These are phyloP conservation scores for Mycena epipterygia DNA, from an alignment of 768 basidiomycete species.

Conservation along the genomic window DNA sequence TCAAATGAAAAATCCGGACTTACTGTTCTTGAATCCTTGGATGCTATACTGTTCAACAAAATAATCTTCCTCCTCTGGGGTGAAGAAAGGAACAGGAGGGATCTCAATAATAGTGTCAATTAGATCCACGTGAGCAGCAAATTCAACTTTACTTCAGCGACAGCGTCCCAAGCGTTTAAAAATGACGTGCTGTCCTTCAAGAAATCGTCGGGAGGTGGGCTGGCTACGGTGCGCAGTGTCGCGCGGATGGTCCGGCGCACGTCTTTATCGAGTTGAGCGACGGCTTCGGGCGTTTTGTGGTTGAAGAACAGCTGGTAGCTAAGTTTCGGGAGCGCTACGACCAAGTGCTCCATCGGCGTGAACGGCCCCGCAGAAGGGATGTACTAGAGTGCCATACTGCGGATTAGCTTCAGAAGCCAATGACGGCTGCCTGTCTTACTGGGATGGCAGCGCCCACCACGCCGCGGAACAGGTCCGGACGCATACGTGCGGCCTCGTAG, in stretches of 20 bases:
- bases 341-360: conserved; percentile 58
- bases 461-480: conserved; percentile 74
- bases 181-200: conserved; percentile 64
- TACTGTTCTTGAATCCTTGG: conserved; percentile 75
- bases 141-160: conserved; percentile 53
- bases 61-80: conserved; percentile 75
- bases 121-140: background rate
- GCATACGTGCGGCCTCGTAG: conserved; percentile 75
- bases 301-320: conserved; percentile 78
- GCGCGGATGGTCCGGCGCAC: conserved; percentile 70
- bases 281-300: conserved; percentile 59
- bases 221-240: conserved; percentile 64
- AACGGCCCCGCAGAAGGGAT: conserved; percentile 66
- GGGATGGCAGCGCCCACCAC: conserved; percentile 74
- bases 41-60: conserved; percentile 71
- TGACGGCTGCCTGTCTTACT: conserved; percentile 50
- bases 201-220: conserved; percentile 69
- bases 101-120: conserved; percentile 56
- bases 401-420: conserved; percentile 7
- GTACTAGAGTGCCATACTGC: conserved; percentile 65
- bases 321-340: conserved; percentile 62
- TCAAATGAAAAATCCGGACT: conserved; percentile 38
- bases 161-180: conserved; percentile 64
- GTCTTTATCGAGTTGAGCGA: conserved; percentile 67
- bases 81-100: conserved; percentile 72